Conservation (phyloP, 2,329 filamentous ascomycete species). For the Pseudogymnoascus sp. region DNA sequence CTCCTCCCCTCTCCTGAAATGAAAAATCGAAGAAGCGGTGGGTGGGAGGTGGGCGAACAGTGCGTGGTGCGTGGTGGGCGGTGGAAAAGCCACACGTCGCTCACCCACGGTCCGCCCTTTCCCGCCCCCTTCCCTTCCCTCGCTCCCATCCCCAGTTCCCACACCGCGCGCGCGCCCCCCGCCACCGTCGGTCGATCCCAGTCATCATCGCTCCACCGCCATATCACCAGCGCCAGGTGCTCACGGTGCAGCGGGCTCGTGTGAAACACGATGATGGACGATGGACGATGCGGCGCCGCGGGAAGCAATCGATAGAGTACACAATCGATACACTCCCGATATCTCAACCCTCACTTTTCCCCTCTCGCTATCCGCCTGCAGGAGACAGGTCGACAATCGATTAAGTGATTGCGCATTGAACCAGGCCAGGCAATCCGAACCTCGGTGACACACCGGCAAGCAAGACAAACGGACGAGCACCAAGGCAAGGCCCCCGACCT, state of each 20-base stretch:
- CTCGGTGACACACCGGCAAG: neutral
- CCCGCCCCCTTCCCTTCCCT: neutral
- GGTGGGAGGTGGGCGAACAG: neutral
- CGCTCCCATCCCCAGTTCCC: neutral
- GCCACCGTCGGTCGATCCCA: neutral
- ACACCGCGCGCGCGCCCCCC: neutral
- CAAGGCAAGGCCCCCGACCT: too few species aligned
- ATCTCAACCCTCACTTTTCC: neutral
- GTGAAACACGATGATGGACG: neutral
- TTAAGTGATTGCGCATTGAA: too few species aligned
- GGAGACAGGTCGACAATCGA: neutral
- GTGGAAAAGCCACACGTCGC: neutral
- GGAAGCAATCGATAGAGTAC: neutral
- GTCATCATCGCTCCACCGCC: neutral
- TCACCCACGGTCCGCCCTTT: neutral
- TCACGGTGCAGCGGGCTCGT: neutral
- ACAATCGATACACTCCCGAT: conserved; percentile 5
- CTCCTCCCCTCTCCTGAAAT: neutral
- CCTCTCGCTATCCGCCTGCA: neutral
- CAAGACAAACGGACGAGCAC: neutral
- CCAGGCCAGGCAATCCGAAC: neutral
- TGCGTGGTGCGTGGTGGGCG: neutral
- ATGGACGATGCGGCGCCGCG: neutral
- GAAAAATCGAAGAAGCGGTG: neutral
- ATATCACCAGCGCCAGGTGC: neutral